Evolutionary conservation across 2,329 filamentous ascomycete species (phyloP), one percentile per base, ranked within the genome.

Genomic region (Epicoccum sorghinum): DNA sequence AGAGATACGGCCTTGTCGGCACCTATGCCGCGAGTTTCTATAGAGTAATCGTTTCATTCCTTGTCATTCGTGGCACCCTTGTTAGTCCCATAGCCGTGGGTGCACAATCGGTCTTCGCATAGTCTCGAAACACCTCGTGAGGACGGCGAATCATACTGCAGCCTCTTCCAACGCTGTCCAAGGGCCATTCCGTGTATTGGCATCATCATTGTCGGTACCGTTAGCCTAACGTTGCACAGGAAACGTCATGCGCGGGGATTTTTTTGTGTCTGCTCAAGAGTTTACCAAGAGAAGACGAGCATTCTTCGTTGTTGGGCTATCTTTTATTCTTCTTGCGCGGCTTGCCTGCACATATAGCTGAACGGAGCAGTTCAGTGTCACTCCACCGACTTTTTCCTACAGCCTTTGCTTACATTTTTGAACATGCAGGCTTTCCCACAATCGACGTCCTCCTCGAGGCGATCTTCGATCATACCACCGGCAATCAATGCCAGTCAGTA

Each of bases 271-370:
- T 30, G 36, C 36, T 29, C 47, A 41, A 41, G 36, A 35, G 36
- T 7, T 41, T 29, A 45, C 36, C 45, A 54, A 49, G 46, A 24
- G 14, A 29, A 41, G 14, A 12, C 24, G 52, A 54, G 40, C 52
- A 55, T 55, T 55, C 52, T 55, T 55, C 24, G 52, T 55, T 49
- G 52, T 54, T 41, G 24, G 42, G 47, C 52, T 55, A 55, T 46
- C 24, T 27, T 37, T 37, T 47, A n/a, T 25, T 29, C 39, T 18
- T 25, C 25, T 12, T 9, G 46, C 32, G 7, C n/a, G 13, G 22
- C n/a, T 49, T 13, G 36, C 13, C 7, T 24, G 36, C 41, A 50
- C 52, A 55, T 50, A 55, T 55, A 55, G 46, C 37, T 50, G 29
- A 42, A 38, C 18, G 35, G 9, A 25, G 37, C 25, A 25, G 41